Conservation (phyloP, 371 early-diverging fungal species). For the Encephalitozoon cuniculi region DNA sequence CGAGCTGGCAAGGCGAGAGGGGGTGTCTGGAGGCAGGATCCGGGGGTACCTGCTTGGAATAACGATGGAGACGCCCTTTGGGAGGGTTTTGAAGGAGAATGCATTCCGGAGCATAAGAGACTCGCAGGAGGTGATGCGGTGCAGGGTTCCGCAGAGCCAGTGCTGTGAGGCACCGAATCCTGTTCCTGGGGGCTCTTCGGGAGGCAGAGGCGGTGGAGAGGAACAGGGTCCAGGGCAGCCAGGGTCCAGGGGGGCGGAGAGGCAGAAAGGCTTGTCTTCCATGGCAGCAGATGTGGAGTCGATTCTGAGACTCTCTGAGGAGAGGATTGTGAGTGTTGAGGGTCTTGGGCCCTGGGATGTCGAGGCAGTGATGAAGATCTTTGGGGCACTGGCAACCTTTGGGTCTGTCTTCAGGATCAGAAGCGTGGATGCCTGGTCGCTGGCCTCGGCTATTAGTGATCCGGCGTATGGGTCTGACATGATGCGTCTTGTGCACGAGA, state of each 20-base stretch:
- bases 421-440: background rate
- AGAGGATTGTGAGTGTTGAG: background rate
- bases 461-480: background rate
- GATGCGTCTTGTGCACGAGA: background rate
- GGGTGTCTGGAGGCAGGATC: slow-evolving; percentile 33
- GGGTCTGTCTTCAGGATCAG: background rate
- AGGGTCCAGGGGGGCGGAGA: background rate
- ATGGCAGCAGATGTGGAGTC: background rate
- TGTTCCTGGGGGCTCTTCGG: too few relatives aligned
- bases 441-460: background rate
- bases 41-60: slow-evolving; percentile 34
- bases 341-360: background rate
- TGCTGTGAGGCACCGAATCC: background rate
- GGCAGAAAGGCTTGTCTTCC: background rate
- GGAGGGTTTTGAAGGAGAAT: slow-evolving; percentile 37
- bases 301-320: background rate
- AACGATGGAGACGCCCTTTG: slow-evolving; percentile 49
- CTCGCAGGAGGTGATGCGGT: background rate
- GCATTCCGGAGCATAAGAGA: slow-evolving; percentile 39
- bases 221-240: too few relatives aligned
- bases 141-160: background rate
- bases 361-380: background rate
- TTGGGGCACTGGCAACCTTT: background rate
- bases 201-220: too few relatives aligned
- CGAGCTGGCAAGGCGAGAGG: slow-evolving; percentile 26